Evolutionary conservation across 805 yeast species (phyloP).

Genomic region (Saccharomyces paradoxus): DNA sequence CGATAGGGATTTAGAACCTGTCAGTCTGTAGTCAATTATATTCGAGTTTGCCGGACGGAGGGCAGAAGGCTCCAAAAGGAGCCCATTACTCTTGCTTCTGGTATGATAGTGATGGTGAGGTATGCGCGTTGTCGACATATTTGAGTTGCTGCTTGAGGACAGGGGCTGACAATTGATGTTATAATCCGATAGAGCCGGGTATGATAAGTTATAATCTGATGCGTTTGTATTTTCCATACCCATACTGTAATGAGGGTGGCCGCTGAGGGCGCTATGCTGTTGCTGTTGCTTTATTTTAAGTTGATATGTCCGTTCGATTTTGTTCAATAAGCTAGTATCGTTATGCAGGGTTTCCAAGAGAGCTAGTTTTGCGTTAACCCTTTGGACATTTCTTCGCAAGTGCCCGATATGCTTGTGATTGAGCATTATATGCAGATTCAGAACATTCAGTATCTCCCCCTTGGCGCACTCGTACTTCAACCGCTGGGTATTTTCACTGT

Average conservation of each 20-base stretch:
- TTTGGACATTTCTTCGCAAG: conserved; percentile 46
- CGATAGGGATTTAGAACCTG: conserved; percentile 2
- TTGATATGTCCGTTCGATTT: conserved; percentile 10
- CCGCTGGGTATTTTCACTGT: conserved; percentile 26
- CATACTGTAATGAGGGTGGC: not conserved
- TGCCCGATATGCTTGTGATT: conserved; percentile 49
- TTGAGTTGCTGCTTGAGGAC: conserved; percentile 8
- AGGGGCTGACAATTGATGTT: conserved; percentile 4
- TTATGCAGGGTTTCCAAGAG: conserved; percentile 39
- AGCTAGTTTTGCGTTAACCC: conserved; percentile 51
- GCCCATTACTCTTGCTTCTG: conserved; percentile 28
- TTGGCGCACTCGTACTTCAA: conserved; percentile 26
- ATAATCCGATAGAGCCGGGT: not conserved
- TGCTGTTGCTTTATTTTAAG: not conserved
- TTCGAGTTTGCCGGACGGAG: conserved; percentile 16
- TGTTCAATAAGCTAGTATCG: conserved; percentile 23
- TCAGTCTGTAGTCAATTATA: conserved; percentile 5
- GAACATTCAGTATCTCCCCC: conserved; percentile 35
- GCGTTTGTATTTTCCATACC: not conserved
- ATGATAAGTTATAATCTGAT: not conserved
- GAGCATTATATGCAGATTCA: conserved; percentile 52
- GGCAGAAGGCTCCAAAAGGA: conserved; percentile 10
- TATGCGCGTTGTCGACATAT: not conserved
- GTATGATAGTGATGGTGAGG: conserved; percentile 26
- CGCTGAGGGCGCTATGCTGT: not conserved